phyloP scores from a whole-genome alignment of 176 grass and related monocot genomes.

The Paspalum notatum region DNA sequence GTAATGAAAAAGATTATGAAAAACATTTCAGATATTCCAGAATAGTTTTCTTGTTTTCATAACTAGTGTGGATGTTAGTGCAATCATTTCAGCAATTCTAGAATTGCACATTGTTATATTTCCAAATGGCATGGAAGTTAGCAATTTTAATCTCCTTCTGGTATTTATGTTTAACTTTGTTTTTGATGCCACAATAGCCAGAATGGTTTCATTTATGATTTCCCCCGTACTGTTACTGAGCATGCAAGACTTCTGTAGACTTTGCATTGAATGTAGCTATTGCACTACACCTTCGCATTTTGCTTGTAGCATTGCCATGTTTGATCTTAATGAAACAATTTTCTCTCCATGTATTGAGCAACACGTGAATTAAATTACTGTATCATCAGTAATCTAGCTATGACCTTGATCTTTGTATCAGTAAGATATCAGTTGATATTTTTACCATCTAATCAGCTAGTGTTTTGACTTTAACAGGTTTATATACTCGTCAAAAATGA shows the following conservation, averaged over 20 bases:
- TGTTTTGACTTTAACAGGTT: conserved; percentile 55
- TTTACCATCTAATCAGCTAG: conserved; percentile 41
- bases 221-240: neutral
- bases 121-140: conserved; percentile 12
- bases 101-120: too few relatives aligned
- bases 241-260: conserved; percentile 28
- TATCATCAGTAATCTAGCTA: conserved; percentile 6
- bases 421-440: conserved; percentile 1
- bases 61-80: conserved; percentile 9
- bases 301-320: neutral
- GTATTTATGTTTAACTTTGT: conserved; percentile 23
- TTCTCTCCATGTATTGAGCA: neutral
- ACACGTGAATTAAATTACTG: conserved; percentile 14
- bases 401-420: neutral
- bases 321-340: too few relatives aligned
- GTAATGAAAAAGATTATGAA: too few relatives aligned
- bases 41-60: neutral
- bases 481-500: conserved; percentile 65
- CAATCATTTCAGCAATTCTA: conserved; percentile 1
- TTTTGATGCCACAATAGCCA: conserved; percentile 13
- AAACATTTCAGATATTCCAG: neutral
- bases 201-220: neutral
- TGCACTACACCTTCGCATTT: conserved; percentile 6
- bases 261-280: neutral
- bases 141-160: neutral